Percentiles rank a stretch among this genome's conserved stretches.
Evolutionary conservation across 352 stramenopile species (phyloP).

Genomic region (Ochromonadaceae sp.): DNA sequence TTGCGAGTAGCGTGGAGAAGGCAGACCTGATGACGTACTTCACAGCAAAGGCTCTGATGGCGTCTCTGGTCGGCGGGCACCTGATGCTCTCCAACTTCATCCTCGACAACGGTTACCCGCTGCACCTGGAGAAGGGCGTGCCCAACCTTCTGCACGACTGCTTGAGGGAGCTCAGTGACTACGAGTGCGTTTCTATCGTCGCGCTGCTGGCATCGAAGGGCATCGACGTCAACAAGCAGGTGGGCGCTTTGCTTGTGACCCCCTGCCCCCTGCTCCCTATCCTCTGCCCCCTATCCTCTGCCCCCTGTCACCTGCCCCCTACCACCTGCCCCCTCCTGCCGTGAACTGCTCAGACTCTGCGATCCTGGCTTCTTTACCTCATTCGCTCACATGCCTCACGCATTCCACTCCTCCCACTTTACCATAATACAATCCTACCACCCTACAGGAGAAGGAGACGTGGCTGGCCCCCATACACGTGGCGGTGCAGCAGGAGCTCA

Average conservation of each 20-base stretch:
- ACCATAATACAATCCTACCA: too few species aligned
- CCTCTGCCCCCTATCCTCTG: too few species aligned
- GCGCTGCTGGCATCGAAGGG: neutral
- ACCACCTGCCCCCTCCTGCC: too few species aligned
- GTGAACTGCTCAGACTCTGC: too few species aligned
- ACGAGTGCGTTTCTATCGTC: neutral
- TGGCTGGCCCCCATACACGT: neutral
- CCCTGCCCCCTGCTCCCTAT: neutral
- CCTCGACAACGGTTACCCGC: neutral
- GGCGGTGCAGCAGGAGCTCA: neutral
- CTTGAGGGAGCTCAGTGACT: neutral
- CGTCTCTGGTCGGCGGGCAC: neutral
- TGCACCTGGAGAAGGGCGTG: neutral
- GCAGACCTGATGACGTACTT: too few species aligned
- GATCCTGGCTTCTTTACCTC: too few species aligned
- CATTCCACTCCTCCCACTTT: too few species aligned
- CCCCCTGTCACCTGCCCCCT: too few species aligned
- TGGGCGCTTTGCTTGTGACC: neutral
- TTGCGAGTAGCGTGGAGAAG: too few species aligned
- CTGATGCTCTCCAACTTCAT: conserved; percentile 3
- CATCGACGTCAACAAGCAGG: conserved; percentile 1
- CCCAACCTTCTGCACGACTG: neutral
- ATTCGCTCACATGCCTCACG: too few species aligned
- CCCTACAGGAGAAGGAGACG: neutral
- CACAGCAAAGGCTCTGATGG: neutral